phyloP scores from a whole-genome alignment of 2,329 filamentous ascomycete species.

The Amauroascus verrucosus region DNA sequence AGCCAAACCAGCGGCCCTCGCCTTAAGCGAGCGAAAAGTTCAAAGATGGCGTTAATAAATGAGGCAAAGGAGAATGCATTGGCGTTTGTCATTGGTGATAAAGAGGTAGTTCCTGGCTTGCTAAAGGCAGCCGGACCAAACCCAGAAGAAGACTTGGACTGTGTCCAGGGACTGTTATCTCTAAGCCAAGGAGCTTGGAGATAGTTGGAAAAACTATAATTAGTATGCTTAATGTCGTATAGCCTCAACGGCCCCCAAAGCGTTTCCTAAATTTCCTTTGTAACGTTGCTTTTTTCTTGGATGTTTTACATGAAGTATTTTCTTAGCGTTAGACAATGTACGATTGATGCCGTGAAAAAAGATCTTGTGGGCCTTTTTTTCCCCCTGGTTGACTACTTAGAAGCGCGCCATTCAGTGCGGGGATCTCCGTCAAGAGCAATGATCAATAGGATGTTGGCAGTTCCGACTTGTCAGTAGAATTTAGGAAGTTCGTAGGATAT shows the following conservation, averaged over 20 bases:
- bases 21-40: slow-evolving; percentile 3
- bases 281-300: slow-evolving; percentile 6
- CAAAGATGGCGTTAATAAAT: background rate
- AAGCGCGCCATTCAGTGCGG: too few relatives aligned
- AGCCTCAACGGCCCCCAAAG: background rate
- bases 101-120: background rate
- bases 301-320: slow-evolving; percentile 5
- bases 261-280: slow-evolving; percentile 2
- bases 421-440: too few relatives aligned
- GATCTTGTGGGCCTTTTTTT: too few relatives aligned
- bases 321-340: slow-evolving; percentile 5
- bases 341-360: slow-evolving; percentile 3
- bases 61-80: background rate
- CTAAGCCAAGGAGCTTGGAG: slow-evolving; percentile 89
- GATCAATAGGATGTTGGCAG: too few relatives aligned
- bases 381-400: too few relatives aligned
- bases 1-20: slow-evolving; percentile 1
- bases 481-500: too few relatives aligned
- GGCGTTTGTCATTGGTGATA: background rate
- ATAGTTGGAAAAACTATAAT: slow-evolving; percentile 25
- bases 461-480: too few relatives aligned
- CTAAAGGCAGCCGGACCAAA: slow-evolving; percentile 28
- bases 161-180: slow-evolving; percentile 76
- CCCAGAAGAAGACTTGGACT: slow-evolving; percentile 74
- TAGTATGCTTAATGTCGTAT: background rate